Evolutionary conservation across 345 rosid species (phyloP).

Genomic region (Camelina hispida): DNA sequence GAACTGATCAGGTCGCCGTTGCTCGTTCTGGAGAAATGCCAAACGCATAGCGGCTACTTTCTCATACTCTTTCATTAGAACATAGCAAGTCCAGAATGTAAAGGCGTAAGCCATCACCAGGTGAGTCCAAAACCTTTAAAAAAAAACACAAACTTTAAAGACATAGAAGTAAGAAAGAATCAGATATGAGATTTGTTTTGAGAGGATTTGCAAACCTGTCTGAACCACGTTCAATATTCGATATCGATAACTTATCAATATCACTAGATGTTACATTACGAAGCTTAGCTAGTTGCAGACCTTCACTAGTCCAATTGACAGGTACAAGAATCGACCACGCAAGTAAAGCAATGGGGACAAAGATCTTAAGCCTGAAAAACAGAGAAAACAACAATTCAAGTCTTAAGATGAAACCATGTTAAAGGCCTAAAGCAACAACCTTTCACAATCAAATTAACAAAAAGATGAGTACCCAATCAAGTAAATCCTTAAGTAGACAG

Average conservation of each 20-base stretch:
- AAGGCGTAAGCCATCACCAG: conserved; percentile 80
- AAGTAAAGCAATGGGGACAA: conserved; percentile 72
- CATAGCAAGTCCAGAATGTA: conserved; percentile 88
- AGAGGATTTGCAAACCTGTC: conserved; percentile 55
- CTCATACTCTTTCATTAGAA: conserved; percentile 81
- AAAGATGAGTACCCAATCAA: conserved; percentile 65
- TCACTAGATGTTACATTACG: conserved; percentile 76
- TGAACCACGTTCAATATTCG: conserved; percentile 69
- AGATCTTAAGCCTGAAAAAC: conserved; percentile 75
- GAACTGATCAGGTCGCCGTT: conserved; percentile 87
- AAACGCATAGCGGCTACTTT: conserved; percentile 77
- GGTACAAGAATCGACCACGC: conserved; percentile 89
- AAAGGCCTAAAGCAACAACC: conserved; percentile 2
- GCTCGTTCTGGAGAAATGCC: conserved; percentile 77
- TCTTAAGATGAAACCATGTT: background rate
- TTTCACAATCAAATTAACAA: background rate
- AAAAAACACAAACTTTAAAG: background rate
- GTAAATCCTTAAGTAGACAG: conserved; percentile 90
- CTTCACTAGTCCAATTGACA: conserved; percentile 72
- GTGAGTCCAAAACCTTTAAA: conserved; percentile 85
- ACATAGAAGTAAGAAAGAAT: background rate
- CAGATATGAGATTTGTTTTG: background rate
- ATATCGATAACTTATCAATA: conserved; percentile 89
- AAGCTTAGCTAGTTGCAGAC: conserved; percentile 50
- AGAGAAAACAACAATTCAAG: background rate